These are phyloP conservation scores for Aspergillus ibericus DNA, from an alignment of 2,329 filamentous ascomycete species.

Conservation along the genomic window DNA sequence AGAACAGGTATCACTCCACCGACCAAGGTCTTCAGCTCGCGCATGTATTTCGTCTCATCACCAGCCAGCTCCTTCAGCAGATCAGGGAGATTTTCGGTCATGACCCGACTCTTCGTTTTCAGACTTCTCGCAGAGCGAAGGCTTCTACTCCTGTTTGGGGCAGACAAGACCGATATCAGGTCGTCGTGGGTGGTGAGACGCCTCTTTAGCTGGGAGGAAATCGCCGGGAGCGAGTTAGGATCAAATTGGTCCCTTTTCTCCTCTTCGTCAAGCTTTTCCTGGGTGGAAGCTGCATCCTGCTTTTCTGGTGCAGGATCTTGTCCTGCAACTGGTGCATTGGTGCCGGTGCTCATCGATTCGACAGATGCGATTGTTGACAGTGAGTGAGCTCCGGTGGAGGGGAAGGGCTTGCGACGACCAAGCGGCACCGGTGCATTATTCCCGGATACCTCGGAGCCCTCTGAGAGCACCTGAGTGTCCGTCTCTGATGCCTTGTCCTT, in stretches of 20 bases:
- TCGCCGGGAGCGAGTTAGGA: conserved; percentile 45
- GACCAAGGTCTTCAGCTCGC: conserved; percentile 88
- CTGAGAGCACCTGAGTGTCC: conserved; percentile 32
- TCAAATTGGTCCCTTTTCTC: conserved; percentile 50
- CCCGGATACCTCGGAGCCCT: conserved; percentile 39
- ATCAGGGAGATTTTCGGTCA: conserved; percentile 69
- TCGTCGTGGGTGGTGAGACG: conserved; percentile 89
- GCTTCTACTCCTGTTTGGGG: conserved; percentile 63
- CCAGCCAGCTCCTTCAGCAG: conserved; percentile 76
- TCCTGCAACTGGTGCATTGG: conserved; percentile 19
- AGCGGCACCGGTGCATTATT: conserved; percentile 42
- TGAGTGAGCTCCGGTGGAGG: conserved; percentile 53
- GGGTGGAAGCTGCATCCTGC: conserved; percentile 4
- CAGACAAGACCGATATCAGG: conserved; percentile 85
- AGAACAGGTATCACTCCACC: conserved; percentile 94
- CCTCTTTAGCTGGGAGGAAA: conserved; percentile 60
- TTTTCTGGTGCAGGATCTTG: conserved; percentile 30
- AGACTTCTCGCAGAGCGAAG: conserved; percentile 76
- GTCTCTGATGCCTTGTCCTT: conserved; percentile 29
- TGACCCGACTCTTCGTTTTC: conserved; percentile 67
- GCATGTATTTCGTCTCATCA: conserved; percentile 84
- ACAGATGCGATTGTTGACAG: conserved; percentile 61
- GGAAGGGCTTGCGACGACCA: conserved; percentile 48
- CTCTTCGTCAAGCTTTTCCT: conserved; percentile 28
- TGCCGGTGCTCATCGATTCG: conserved; percentile 49